A percentile compares a stretch with the other conserved stretches of the same genome.
Conservation (phyloP, 148 eudicot species). For the Diospyros kaki region DNA sequence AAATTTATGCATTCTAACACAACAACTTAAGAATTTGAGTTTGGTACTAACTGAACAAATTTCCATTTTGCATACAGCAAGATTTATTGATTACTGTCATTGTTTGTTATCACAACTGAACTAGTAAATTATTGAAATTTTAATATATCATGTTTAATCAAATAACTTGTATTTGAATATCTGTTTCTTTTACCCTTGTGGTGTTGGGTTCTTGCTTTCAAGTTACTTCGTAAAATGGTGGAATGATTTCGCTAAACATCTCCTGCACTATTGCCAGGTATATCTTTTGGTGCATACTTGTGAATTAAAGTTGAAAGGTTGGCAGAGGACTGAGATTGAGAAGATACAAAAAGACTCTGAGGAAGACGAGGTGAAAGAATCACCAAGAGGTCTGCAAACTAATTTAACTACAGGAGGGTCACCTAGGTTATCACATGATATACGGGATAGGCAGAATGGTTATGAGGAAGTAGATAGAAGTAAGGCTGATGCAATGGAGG, state of each 20-base stretch:
- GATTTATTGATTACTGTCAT: neutral
- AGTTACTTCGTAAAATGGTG: neutral
- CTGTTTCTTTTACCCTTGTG: neutral
- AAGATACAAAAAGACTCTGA: slow-evolving; percentile 26
- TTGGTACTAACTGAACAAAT: neutral
- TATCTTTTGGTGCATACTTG: slow-evolving; percentile 80
- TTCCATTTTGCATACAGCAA: neutral
- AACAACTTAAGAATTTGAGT: neutral
- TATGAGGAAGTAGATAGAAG: slow-evolving; percentile 36
- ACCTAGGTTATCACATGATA: slow-evolving; percentile 27
- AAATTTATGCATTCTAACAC: neutral
- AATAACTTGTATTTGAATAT: neutral
- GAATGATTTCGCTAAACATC: slow-evolving; percentile 9
- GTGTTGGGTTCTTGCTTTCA: neutral
- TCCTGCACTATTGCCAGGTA: slow-evolving; percentile 40
- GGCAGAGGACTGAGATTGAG: slow-evolving; percentile 34
- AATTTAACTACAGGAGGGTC: slow-evolving; percentile 29
- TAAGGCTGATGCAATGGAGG: slow-evolving; percentile 33
- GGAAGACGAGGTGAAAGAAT: slow-evolving; percentile 35
- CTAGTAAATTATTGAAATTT: neutral
- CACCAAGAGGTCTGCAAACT: slow-evolving; percentile 26
- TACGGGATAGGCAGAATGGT: slow-evolving; percentile 26
- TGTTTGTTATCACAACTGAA: neutral
- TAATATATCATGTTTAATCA: neutral
- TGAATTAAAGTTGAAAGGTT: slow-evolving; percentile 45